Conservation (phyloP, 2,329 filamentous ascomycete genomes). For the Diaporthe velutina region DNA sequence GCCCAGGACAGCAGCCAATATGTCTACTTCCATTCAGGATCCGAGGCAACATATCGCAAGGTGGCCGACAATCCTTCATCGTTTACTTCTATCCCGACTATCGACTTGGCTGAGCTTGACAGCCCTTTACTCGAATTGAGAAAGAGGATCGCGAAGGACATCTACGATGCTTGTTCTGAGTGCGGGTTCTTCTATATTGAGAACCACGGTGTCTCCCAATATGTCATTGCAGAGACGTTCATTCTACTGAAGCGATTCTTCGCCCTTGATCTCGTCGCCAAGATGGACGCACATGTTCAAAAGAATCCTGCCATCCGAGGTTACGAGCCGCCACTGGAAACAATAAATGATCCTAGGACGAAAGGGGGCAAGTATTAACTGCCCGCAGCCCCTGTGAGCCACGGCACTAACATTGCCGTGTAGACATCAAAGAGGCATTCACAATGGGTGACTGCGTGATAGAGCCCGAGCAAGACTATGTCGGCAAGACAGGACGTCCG, state of each 20-base stretch:
- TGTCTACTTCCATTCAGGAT: constrained; percentile 50
- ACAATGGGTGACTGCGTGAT: constrained; percentile 53
- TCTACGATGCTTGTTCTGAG: constrained; percentile 45
- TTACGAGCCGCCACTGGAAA: constrained; percentile 52
- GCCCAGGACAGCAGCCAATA: constrained; percentile 43
- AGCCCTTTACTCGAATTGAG: constrained; percentile 42
- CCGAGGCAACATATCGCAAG: constrained; percentile 48
- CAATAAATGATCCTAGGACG: constrained; percentile 48
- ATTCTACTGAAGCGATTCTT: constrained; percentile 48
- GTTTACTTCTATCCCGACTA: constrained; percentile 50
- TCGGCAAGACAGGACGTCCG: constrained; percentile 44
- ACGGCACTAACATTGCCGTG: neutral
- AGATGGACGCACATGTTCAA: constrained; percentile 52
- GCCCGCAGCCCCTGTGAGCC: neutral
- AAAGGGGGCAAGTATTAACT: constrained; percentile 43
- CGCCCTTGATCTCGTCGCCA: constrained; percentile 46
- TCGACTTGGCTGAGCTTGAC: constrained; percentile 47
- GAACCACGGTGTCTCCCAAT: constrained; percentile 48
- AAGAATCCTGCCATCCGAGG: constrained; percentile 52
- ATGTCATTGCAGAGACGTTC: constrained; percentile 43
- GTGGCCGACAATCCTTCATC: constrained; percentile 45
- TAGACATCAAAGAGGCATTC: constrained; percentile 51
- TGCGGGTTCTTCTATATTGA: constrained; percentile 50
- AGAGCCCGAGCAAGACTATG: constrained; percentile 52
- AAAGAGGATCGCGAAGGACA: constrained; percentile 43